Percentiles rank a stretch among this genome's conserved stretches.
Conservation (phyloP, 2,329 filamentous ascomycete genomes). For the Colletotrichum spaethianum region DNA sequence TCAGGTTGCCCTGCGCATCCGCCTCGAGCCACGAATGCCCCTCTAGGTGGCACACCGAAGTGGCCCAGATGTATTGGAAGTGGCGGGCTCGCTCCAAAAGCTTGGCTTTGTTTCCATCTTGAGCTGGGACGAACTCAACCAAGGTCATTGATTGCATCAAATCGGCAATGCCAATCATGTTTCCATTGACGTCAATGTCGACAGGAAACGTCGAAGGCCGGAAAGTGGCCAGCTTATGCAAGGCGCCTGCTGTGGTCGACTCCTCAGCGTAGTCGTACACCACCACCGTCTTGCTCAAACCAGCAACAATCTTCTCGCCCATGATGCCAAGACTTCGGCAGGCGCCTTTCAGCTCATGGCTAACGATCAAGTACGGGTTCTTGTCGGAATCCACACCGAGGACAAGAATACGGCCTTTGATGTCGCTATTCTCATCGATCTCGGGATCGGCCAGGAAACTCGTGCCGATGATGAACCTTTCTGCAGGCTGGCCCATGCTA, state of each 20-base stretch:
- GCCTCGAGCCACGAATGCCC: constrained; percentile 84
- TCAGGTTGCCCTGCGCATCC: constrained; percentile 89
- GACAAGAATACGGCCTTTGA: constrained; percentile 85
- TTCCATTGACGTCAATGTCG: constrained; percentile 81
- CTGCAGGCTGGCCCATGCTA: constrained; percentile 68
- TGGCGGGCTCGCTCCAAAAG: constrained; percentile 85
- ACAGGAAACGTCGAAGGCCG: constrained; percentile 88
- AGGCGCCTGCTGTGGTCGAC: constrained; percentile 67
- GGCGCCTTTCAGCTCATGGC: constrained; percentile 80
- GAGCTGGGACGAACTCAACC: constrained; percentile 76
- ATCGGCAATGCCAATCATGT: constrained; percentile 87
- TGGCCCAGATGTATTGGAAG: constrained; percentile 86
- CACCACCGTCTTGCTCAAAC: constrained; percentile 88
- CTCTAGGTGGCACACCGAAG: constrained; percentile 80
- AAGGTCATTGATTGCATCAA: constrained; percentile 93
- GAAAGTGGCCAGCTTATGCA: constrained; percentile 82
- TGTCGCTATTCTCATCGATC: constrained; percentile 59
- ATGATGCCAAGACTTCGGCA: constrained; percentile 85
- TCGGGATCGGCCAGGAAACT: constrained; percentile 79
- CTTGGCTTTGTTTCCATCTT: constrained; percentile 69
- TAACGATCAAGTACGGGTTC: constrained; percentile 79
- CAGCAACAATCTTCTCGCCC: constrained; percentile 84
- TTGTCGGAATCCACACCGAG: constrained; percentile 85
- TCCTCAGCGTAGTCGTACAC: constrained; percentile 70
- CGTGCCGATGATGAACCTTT: constrained; percentile 93